Evolutionary conservation across 2,329 filamentous ascomycete species (phyloP), one percentile per base, ranked within the genome.

Genomic region (Ceratocystis variospora): DNA sequence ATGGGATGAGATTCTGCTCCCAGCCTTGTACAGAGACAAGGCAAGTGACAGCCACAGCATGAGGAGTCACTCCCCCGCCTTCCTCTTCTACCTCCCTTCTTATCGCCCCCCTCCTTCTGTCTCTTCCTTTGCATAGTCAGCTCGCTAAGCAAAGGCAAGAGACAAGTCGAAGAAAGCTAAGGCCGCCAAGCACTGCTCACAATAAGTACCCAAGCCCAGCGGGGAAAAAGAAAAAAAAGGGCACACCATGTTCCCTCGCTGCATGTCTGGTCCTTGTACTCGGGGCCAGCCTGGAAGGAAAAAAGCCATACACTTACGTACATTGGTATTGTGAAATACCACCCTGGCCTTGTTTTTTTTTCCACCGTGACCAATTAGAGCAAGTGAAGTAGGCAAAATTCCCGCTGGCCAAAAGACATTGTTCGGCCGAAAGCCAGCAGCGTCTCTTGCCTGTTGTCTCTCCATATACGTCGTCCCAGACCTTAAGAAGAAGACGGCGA

Each of bases 1-100:
- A 59, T 59, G 25, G 55, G 55, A 59, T 25, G 55, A 59, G 55
- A 59, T 59, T 59, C 55, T 59, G 55, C 25, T 37, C 33, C 55
- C 28, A 17, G 55, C 55, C 55, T 59, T 53, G 48, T 22, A 63
- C 28, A 41, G 17, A 63, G 46, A 62, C 37, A 62, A 41, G 41
- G 44, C 25, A 44, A 45, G 33, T 41, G 37, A 19, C 59, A 62
- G 37, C 37, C 33, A 41, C 55, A 37, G 55, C 55, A 59, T 59
- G 6, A 41, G 37, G 37, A 41, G 37, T 15, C 10, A 10, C 37
- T 41, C 37, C 37, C 37, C 33, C 53, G 12, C 25, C 53, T 33
- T 57, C 53, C 31, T 57, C 28, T 31, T 22, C n/a, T 25, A 10
- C n/a, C 22, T 22, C 10, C 48, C 22, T 19, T 22, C 48, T 53